phyloP scores from a whole-genome alignment of 1,284 basidiomycete species.

The Rhodotorula sp. region DNA sequence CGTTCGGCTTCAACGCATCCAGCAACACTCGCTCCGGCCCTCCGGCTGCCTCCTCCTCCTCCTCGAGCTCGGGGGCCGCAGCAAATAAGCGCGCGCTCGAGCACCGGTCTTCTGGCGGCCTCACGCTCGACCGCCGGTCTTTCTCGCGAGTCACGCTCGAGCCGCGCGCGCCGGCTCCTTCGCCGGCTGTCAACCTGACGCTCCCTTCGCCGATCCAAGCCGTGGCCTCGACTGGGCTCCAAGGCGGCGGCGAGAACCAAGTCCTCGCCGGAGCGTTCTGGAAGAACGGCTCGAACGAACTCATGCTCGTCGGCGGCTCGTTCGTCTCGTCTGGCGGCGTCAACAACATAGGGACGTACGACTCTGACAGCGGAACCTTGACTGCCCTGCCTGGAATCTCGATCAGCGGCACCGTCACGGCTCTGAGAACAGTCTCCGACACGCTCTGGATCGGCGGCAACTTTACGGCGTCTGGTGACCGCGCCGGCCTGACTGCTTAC shows the following conservation, averaged over 20 bases:
- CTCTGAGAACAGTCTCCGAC: constrained; percentile 64
- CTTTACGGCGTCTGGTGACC: constrained; percentile 58
- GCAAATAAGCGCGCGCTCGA: neutral
- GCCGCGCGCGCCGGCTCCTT: constrained; percentile 10
- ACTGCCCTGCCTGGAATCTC: constrained; percentile 60
- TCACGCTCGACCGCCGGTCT: constrained; percentile 8
- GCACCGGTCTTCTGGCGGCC: neutral
- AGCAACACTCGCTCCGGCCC: neutral
- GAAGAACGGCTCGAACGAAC: constrained; percentile 69
- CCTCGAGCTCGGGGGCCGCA: neutral
- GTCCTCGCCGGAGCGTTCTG: constrained; percentile 86
- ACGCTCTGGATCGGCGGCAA: constrained; percentile 76
- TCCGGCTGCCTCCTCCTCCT: neutral
- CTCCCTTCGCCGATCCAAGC: constrained; percentile 35
- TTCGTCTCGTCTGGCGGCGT: constrained; percentile 61
- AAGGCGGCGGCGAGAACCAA: constrained; percentile 58
- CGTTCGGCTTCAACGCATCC: constrained; percentile 38
- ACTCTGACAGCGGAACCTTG: constrained; percentile 57
- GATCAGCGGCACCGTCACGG: constrained; percentile 68
- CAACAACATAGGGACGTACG: constrained; percentile 71
- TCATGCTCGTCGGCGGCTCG: constrained; percentile 84
- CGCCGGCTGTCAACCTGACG: constrained; percentile 26
- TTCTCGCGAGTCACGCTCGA: constrained; percentile 23
- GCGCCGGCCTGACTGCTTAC: constrained; percentile 70
- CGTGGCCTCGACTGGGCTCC: constrained; percentile 39